These are phyloP conservation scores for Cercospora berteroae DNA, from an alignment of 2,329 filamentous ascomycete species.

Conservation along the genomic window DNA sequence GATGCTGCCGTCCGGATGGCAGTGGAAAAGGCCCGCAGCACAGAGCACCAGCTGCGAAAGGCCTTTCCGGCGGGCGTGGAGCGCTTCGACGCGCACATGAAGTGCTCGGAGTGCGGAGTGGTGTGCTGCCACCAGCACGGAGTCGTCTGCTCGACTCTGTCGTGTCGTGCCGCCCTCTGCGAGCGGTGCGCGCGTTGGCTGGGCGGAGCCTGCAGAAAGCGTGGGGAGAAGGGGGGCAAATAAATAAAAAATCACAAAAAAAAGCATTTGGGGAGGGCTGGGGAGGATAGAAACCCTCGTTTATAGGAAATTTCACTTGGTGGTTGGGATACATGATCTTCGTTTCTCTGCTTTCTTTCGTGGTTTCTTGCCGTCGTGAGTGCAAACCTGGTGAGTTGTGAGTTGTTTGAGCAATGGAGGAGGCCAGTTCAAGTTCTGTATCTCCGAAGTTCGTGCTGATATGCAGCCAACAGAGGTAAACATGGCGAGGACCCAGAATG, in stretches of 20 bases:
- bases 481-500: neutral
- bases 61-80: conserved; percentile 11
- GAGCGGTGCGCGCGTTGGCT: conserved; percentile 1
- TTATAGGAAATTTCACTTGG: neutral
- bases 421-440: neutral
- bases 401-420: neutral
- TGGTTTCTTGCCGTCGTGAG: neutral
- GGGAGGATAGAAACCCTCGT: neutral
- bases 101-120: conserved; percentile 12
- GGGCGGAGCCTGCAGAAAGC: conserved; percentile 4
- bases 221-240: neutral
- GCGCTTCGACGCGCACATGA: conserved; percentile 14
- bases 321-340: neutral
- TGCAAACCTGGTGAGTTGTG: neutral
- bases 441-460: neutral
- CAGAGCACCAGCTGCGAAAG: conserved; percentile 1
- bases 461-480: neutral
- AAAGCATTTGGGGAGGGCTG: neutral
- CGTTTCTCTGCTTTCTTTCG: neutral
- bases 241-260: neutral
- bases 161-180: conserved; percentile 14
- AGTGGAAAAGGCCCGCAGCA: conserved; percentile 4
- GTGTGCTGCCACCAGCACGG: conserved; percentile 17
- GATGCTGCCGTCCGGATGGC: neutral
- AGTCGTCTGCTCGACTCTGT: conserved; percentile 12